Percentiles rank a stretch among this genome's conserved stretches.
These are phyloP conservation scores for Penicillium sp. DNA, from an alignment of 2,329 filamentous ascomycete species.

Conservation along the genomic window DNA sequence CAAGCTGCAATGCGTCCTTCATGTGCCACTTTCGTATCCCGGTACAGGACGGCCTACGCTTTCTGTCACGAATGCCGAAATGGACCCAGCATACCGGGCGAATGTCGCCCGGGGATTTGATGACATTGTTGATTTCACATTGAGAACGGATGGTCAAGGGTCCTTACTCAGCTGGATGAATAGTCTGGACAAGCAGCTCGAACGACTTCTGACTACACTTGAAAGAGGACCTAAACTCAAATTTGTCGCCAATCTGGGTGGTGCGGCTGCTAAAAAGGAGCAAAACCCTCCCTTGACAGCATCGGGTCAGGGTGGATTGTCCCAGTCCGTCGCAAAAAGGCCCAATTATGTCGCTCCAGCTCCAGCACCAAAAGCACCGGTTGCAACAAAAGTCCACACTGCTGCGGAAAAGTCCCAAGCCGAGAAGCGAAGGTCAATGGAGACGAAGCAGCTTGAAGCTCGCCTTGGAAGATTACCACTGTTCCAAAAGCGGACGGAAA, in stretches of 20 bases:
- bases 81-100: conserved; percentile 66
- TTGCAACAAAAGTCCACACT: conserved; percentile 51
- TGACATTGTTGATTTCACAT: conserved; percentile 53
- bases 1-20: conserved; percentile 62
- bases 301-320: neutral
- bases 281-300: conserved; percentile 5
- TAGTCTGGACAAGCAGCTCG: conserved; percentile 66
- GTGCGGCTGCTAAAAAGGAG: conserved; percentile 27
- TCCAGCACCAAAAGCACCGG: conserved; percentile 8
- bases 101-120: conserved; percentile 75
- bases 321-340: neutral
- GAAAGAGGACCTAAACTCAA: conserved; percentile 70
- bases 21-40: conserved; percentile 63
- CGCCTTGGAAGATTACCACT: conserved; percentile 64
- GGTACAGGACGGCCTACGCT: conserved; percentile 52
- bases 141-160: conserved; percentile 38
- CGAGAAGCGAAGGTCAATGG: conserved; percentile 58
- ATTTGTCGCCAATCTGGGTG: conserved; percentile 57
- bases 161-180: conserved; percentile 66
- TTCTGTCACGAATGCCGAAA: conserved; percentile 63
- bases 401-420: conserved; percentile 59
- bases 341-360: neutral
- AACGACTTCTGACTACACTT: conserved; percentile 63
- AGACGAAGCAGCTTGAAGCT: conserved; percentile 69
- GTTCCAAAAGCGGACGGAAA: conserved; percentile 66